phyloP scores from a whole-genome alignment of 768 basidiomycete species.

The Leucocoprinus birnbaumii region DNA sequence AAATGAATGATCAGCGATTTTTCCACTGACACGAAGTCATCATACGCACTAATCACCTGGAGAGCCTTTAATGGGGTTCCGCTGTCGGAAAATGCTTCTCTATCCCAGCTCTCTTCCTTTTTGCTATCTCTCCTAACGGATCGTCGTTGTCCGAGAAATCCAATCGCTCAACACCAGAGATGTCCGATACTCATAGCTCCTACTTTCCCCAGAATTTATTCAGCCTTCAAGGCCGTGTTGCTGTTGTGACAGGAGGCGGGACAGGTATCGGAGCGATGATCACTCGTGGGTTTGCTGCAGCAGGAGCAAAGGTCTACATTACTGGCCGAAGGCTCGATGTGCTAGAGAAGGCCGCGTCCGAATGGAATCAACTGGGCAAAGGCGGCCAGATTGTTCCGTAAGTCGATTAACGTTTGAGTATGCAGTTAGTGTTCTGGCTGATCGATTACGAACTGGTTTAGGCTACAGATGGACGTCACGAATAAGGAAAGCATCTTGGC shows the following conservation, averaged over 20 bases:
- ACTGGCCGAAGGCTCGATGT: constrained; percentile 67
- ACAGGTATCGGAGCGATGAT: constrained; percentile 64
- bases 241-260: constrained; percentile 52
- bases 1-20: neutral
- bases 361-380: constrained; percentile 38
- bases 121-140: neutral
- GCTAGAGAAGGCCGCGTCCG: constrained; percentile 51
- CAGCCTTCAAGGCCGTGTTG: constrained; percentile 56
- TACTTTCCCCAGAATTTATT: constrained; percentile 37
- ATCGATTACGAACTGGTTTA: constrained; percentile 20
- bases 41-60: too few relatives aligned
- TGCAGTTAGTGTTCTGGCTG: neutral
- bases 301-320: constrained; percentile 81
- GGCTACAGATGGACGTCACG: constrained; percentile 71
- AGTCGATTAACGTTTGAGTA: constrained; percentile 12
- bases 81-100: neutral
- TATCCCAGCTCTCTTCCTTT: neutral
- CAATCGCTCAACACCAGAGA: neutral
- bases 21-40: neutral
- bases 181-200: constrained; percentile 15
- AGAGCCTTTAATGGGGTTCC: neutral
- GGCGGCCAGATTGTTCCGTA: constrained; percentile 62
- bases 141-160: neutral
- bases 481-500: constrained; percentile 60
- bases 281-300: constrained; percentile 67